Conservation (phyloP, 805 yeast genomes). For the Starmera amethionina region DNA sequence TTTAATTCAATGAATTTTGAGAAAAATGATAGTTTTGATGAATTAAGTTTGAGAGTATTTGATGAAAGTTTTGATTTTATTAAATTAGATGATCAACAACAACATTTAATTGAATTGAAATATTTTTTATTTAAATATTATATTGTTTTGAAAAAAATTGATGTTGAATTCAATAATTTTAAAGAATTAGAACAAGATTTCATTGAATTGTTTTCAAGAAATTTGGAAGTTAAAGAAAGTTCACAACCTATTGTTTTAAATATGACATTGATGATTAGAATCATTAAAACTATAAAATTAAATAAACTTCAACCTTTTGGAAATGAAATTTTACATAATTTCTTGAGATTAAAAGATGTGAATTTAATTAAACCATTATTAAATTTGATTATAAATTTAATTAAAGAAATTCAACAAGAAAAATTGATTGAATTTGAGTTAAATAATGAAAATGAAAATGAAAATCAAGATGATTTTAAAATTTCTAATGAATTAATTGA, state of each 20-base stretch:
- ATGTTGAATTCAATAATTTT: constrained; percentile 13
- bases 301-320: constrained; percentile 23
- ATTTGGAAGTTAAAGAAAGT: constrained; percentile 11
- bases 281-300: constrained; percentile 20
- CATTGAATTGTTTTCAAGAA: constrained; percentile 30
- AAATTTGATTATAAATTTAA: constrained; percentile 27
- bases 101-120: constrained; percentile 29
- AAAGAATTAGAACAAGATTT: constrained; percentile 29
- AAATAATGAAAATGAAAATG: constrained; percentile 20
- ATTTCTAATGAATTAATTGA: constrained; percentile 27
- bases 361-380: constrained; percentile 36
- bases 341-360: constrained; percentile 19
- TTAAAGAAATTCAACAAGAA: constrained; percentile 43
- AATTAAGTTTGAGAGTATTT: constrained; percentile 27
- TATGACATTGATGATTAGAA: constrained; percentile 26
- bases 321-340: constrained; percentile 24
- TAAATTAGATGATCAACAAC: constrained; percentile 25
- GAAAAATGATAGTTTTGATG: constrained; percentile 25
- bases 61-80: constrained; percentile 36
- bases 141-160: constrained; percentile 18
- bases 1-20: constrained; percentile 11
- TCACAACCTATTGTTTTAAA: constrained; percentile 25
- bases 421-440: constrained; percentile 54
- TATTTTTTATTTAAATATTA: constrained; percentile 37
- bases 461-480: constrained; percentile 11